Conservation (phyloP, 2,329 filamentous ascomycete genomes). For the Colletotrichum neosansevieriae region DNA sequence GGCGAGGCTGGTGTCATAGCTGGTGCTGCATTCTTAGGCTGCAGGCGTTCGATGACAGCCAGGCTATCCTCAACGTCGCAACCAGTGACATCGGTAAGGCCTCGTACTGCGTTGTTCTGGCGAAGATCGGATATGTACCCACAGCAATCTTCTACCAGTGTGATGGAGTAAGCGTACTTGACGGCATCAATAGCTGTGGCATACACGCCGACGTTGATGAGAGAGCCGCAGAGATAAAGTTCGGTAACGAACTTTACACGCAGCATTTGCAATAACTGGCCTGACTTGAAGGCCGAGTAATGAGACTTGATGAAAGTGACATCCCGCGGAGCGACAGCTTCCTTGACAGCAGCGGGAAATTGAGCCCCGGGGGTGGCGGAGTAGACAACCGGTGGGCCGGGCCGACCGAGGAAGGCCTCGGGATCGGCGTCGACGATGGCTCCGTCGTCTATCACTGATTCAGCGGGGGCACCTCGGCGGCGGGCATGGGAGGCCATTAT, state of each 20-base stretch:
- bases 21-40: conserved; percentile 18
- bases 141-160: conserved; percentile 88
- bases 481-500: conserved; percentile 44
- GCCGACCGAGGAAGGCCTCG: conserved; percentile 62
- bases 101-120: conserved; percentile 77
- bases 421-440: conserved; percentile 43
- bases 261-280: conserved; percentile 78
- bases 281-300: conserved; percentile 89
- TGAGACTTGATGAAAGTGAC: conserved; percentile 75
- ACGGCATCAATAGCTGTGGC: conserved; percentile 93
- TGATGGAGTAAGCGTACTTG: conserved; percentile 87
- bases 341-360: conserved; percentile 57
- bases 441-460: conserved; percentile 37
- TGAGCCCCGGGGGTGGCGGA: conserved; percentile 59
- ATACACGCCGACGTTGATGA: conserved; percentile 89
- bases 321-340: conserved; percentile 61
- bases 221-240: conserved; percentile 87
- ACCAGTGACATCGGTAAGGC: conserved; percentile 80
- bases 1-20: conserved; percentile 11
- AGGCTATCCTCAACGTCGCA: conserved; percentile 69
- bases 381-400: conserved; percentile 57
- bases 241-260: conserved; percentile 91
- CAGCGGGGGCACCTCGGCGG: conserved; percentile 35
- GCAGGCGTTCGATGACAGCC: conserved; percentile 39
- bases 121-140: conserved; percentile 79